Evolutionary conservation across 2,329 filamentous ascomycete species (phyloP), one percentile per base, ranked within the genome.

Genomic region (Pseudocercospora pini-densiflorae): DNA sequence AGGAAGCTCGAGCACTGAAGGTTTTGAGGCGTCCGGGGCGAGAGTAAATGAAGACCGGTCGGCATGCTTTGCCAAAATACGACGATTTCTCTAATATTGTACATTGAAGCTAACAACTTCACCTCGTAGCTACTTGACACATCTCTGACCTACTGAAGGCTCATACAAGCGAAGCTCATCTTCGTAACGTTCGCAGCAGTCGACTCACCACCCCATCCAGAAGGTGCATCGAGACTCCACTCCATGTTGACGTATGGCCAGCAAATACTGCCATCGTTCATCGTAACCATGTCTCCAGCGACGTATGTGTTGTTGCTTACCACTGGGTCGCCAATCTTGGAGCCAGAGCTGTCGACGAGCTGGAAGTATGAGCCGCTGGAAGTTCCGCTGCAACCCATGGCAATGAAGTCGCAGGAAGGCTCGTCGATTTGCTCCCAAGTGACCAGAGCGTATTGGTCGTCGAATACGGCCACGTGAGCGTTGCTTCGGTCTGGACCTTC

Each of bases 281-380:
- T 84, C 33, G 85, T 87, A 10, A 87, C 86, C 81, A 89, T 88
- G 71, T 89, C 87, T 45, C 87, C 87, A 7, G 87, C 85, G 54
- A 89, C 85, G 71, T 82, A 87, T n/a, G 84, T 83, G 73, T 88
- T 81, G 12, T 75, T 81, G n/a, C 81, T 82, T 62, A 79, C 80
- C 65, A 88, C 72, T 1, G 84, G 77, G 16, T 81, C 77, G 21
- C 86, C 87, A 40, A 88, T 78, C 73, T 82, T 86, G 61, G 80
- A 77, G 1, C 87, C 87, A 12, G 79, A 75, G 61, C 77, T 81
- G 71, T 82, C 80, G 27, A 89, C 84, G 61, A 86, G 79, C 78
- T 89, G 87, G 81, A 86, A 89, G 75, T 82, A 85, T 7, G 87
- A 84, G 9, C 87, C 87, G 2, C 84, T 81, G 74, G 87, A 89